A percentile compares a stretch with the other conserved stretches of the same genome.
Conservation (phyloP, 768 basidiomycete genomes). For the Auriculariales sp. region DNA sequence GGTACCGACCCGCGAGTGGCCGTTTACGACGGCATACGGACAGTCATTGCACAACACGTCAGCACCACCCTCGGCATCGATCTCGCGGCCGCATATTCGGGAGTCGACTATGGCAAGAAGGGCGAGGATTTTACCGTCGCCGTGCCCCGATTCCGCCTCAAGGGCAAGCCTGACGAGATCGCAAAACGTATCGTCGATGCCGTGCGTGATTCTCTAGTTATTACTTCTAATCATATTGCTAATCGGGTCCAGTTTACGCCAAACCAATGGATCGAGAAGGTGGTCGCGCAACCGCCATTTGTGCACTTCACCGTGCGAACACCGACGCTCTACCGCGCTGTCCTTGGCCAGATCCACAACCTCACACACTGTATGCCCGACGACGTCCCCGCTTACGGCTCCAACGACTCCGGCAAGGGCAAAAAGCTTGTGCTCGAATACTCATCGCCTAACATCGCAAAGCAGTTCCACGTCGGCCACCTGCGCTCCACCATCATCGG, state of each 20-base stretch:
- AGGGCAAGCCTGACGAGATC: conserved; percentile 25
- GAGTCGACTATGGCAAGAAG: conserved; percentile 29
- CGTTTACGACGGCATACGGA: conserved; percentile 18
- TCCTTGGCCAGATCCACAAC: conserved; percentile 19
- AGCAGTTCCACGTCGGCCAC: conserved; percentile 29
- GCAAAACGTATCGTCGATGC: conserved; percentile 22
- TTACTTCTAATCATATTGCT: background rate
- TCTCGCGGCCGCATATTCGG: conserved; percentile 24
- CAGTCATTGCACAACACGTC: conserved; percentile 15
- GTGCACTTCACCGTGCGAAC: conserved; percentile 12
- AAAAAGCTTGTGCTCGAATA: conserved; percentile 21
- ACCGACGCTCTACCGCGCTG: conserved; percentile 17
- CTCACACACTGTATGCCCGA: conserved; percentile 12
- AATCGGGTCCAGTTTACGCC: conserved; percentile 22
- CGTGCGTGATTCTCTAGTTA: conserved; percentile 11
- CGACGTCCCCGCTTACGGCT: conserved; percentile 16
- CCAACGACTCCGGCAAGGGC: conserved; percentile 17
- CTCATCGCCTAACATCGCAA: conserved; percentile 29
- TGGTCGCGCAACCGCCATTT: conserved; percentile 9
- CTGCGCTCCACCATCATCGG: conserved; percentile 28
- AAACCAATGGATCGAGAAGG: conserved; percentile 19
- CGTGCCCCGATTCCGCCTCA: conserved; percentile 30
- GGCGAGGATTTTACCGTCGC: conserved; percentile 31
- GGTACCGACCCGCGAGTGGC: conserved; percentile 11
- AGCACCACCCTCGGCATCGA: conserved; percentile 8